Base-by-base conservation (phyloP, 306 rosid genomes). In the Cyamopsis tetragonoloba region DNA sequence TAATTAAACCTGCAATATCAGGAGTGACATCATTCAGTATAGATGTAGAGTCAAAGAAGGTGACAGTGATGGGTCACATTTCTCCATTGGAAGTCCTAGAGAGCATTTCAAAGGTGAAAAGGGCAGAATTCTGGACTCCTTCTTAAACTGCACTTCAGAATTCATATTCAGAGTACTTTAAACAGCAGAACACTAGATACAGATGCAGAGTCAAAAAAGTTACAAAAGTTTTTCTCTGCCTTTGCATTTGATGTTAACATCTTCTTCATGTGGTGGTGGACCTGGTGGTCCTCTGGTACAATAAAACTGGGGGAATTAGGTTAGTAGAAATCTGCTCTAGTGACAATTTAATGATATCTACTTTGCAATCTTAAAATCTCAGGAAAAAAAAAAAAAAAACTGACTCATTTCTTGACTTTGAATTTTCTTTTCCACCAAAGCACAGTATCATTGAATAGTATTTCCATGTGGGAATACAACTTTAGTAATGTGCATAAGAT, bases 41-140 rank as follows among this genome's bases (percentile, higher is more conserved):
- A 71, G 98, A 92, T 65, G 77, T 92, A 27, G 98, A 92, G 44
- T 62, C 85, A 0, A 87, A 89, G 83, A 84, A 85, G 73, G 98
- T 92, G 82, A 92, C 98, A 17, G 98, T 92, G 77, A 87, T 86
- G 91, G 98, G 98, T 43, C 88, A 86, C 80, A 74, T 89, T 63
- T 89, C 96, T 48, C 91, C 98, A 0, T 71, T 57, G 37, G 91
- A 68, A 51, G 96, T 92, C 1, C 59, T 89, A 15, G 91, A 92
- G 79, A 92, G 96, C 74, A 77, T 92, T 76, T 92, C 98, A 13
- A 92, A 86, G 88, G 89, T 92, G 56, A 92, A 86, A 61, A 89
- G 80, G 54, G 98, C 98, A 0, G 98, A 92, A 71, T 64, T 92
- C n/a, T 83, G 95, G 88, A 24, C 51, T 24, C 11, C 74, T 58